phyloP scores from a whole-genome alignment of 495 filamentous ascomycete species.

The Tuber magnatum region DNA sequence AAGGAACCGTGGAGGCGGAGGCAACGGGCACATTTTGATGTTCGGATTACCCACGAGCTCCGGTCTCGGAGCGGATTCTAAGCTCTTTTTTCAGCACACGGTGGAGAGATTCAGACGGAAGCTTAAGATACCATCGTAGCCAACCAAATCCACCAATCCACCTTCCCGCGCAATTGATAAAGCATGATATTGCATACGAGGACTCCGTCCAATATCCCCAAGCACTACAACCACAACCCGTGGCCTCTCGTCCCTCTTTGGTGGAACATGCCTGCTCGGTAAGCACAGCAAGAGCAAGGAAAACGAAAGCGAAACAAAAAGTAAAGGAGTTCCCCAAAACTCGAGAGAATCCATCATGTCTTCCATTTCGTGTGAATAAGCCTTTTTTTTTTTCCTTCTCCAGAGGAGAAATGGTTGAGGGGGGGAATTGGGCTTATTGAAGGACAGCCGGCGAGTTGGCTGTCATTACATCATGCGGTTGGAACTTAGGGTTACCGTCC shows the following conservation, averaged over 20 bases:
- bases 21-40: slow-evolving; percentile 62
- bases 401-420: not conserved
- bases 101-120: not conserved
- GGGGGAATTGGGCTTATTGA: not conserved
- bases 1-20: slow-evolving; percentile 54
- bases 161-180: slow-evolving; percentile 82
- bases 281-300: slow-evolving; percentile 35
- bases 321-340: slow-evolving; percentile 33
- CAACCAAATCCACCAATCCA: slow-evolving; percentile 75
- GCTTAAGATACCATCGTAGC: slow-evolving; percentile 64
- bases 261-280: slow-evolving; percentile 26
- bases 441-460: not conserved
- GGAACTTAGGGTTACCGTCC: not conserved
- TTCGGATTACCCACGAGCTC: slow-evolving; percentile 58
- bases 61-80: slow-evolving; percentile 55
- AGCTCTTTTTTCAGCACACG: slow-evolving; percentile 13
- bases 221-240: slow-evolving; percentile 66
- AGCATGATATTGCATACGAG: slow-evolving; percentile 98
- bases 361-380: not conserved
- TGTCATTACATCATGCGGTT: not conserved
- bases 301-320: slow-evolving; percentile 35
- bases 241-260: slow-evolving; percentile 17
- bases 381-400: not conserved
- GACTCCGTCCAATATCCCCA: slow-evolving; percentile 93
- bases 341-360: slow-evolving; percentile 12